A percentile compares a stretch with the other conserved stretches of the same genome.
Evolutionary conservation across 2,329 filamentous ascomycete species (phyloP).

Genomic region (Paracamarosporium sp.): DNA sequence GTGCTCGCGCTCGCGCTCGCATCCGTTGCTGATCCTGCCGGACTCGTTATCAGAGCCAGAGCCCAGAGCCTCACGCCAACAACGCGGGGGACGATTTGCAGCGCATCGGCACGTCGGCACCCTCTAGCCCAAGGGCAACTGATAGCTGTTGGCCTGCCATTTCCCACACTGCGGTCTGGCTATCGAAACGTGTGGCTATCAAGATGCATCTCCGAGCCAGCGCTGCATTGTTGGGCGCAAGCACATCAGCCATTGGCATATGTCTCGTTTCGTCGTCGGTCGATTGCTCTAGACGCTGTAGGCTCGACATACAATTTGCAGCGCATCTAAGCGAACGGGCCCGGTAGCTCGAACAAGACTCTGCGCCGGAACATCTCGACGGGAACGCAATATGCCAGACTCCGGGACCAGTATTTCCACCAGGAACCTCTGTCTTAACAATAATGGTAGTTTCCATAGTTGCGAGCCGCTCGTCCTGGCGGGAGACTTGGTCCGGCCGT

Average conservation of each 20-base stretch:
- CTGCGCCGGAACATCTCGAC: background rate
- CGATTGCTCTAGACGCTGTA: constrained; percentile 2
- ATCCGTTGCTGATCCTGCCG: background rate
- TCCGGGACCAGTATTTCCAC: background rate
- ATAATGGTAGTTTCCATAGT: background rate
- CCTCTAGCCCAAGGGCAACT: background rate
- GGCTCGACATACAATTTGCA: background rate
- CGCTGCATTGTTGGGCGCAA: background rate
- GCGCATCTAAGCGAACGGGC: background rate
- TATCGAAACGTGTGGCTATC: background rate
- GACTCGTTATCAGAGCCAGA: constrained; percentile 5
- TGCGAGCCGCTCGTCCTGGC: background rate
- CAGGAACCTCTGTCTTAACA: background rate
- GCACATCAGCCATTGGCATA: background rate
- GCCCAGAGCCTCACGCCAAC: background rate
- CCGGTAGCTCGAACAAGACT: constrained; percentile 1
- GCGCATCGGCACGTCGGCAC: background rate
- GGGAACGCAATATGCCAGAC: background rate
- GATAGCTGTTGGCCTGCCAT: background rate
- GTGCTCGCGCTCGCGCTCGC: background rate
- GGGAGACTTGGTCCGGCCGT: background rate
- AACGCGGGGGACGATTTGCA: background rate
- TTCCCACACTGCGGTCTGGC: background rate
- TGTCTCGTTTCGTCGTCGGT: background rate
- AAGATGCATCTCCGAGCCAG: background rate